Base-by-base conservation (phyloP, 2,329 filamentous ascomycete genomes). In the Talaromyces sp. region DNA sequence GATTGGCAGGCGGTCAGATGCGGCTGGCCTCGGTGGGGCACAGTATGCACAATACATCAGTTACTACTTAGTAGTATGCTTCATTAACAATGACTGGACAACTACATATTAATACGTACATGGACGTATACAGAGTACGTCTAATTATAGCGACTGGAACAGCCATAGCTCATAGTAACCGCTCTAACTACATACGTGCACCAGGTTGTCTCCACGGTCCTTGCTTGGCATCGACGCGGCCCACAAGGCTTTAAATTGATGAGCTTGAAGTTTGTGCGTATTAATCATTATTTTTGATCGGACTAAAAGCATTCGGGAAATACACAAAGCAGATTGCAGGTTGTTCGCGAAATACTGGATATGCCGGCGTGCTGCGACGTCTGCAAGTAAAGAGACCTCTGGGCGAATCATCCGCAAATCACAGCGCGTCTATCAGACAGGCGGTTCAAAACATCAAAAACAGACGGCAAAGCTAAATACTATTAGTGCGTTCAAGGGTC, bases 351-450 rank as follows among this genome's bases (percentile, higher is more conserved):
- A 35, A 38, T 12, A 32, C 17, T n/a, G 14, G 35, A n/a, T 9
- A 38, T 38, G 17, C 14, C 6, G 5, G 35, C 17, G 5, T 10
- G 29, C 17, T 8, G 17, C 7, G 35, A 38, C 5, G 6, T 38
- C 35, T 38, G 35, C 35, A 38, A 14, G 35, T n/a, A 17, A 38
- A 38, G 35, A 38, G 35, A 38, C 17, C 14, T 5, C 35, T n/a
- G 14, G 32, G 58, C 59, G 52, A 65, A 65, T 65, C 60, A 61
- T 59, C 57, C 27, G 43, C 38, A 27, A 35, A 56, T 35, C 56
- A 58, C 43, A 43, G 62, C 62, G 63, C 57, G 63, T 66, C 54
- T 57, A 60, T 61, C 61, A 65, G 56, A 48, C 46, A 50, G 48
- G 21, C 21, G 31, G 19, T 51, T 55, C 48, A 53, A 61, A 53